Base-by-base conservation (phyloP, 2,329 filamentous ascomycete genomes). In the Fonsecaea multimorphosa region DNA sequence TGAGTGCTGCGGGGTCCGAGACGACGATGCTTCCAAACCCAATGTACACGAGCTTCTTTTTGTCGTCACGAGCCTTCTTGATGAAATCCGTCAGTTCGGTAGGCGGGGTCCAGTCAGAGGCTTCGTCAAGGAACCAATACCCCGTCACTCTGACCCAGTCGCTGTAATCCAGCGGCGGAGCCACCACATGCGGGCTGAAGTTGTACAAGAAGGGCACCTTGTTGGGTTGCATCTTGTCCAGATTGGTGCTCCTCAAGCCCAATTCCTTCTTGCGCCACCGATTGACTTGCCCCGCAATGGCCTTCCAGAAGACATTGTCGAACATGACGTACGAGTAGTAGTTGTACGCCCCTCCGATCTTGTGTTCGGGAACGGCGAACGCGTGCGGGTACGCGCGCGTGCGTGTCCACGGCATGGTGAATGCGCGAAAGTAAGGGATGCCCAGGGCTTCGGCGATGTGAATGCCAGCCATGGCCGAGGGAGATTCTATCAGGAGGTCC, bases 141-240 rank as follows among this genome's bases (percentile, higher is more conserved):
- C 95, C 95, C 0, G 95, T 98, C 7, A 98, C 92, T 51, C 92
- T 88, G 76, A 99, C 95, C 95, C 95, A 99, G 77, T 98, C 95
- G 49, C 92, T 94, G 79, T 93, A 99, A 79, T 99, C 95, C 1
- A 97, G 83, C 16, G 95, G 95, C 31, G 93, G 94, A 1, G 91
- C 88, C n/a, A 99, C 95, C 12, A 99, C 95, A 11, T 88, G 91
- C 0, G 93, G 92, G 63, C 92, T 96, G 77, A 97, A 98, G 79
- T 97, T 98, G 82, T 99, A 99, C 53, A 99, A 79, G 78, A 99
- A 99, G 0, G 95, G 95, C n/a, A 97, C 92, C 76, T 96, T 96
- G 81, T 97, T 97, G 1, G 91, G 89, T 79, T 97, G 93, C 87
- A 99, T 87, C 80, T 93, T 96, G 75, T 95, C 91, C 51, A 97